Evolutionary conservation across 192 early-diverging fungal genomes (phyloP).

Genomic region (Podila verticillata): DNA sequence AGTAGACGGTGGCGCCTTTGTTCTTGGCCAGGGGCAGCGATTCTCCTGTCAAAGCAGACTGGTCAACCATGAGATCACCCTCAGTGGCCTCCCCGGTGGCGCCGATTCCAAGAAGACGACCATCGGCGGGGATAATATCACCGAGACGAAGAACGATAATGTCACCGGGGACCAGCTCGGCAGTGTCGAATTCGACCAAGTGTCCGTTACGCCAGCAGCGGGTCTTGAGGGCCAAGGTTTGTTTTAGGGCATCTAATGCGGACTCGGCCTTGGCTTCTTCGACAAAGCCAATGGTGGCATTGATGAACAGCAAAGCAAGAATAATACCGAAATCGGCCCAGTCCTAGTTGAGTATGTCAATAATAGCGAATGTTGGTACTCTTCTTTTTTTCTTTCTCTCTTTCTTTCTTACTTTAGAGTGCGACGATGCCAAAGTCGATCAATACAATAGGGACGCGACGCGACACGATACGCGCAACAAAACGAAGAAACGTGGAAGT

Average conservation of each 20-base stretch:
- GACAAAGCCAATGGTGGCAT: conserved; percentile 91
- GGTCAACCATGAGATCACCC: conserved; percentile 85
- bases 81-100: conserved; percentile 82
- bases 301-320: conserved; percentile 80
- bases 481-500: too few relatives aligned
- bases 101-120: conserved; percentile 80
- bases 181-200: conserved; percentile 76
- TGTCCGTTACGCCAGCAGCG: conserved; percentile 82
- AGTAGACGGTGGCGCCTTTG: conserved; percentile 85
- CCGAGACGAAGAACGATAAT: conserved; percentile 91
- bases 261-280: conserved; percentile 95
- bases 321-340: conserved; percentile 86
- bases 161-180: conserved; percentile 90
- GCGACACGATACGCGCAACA: too few relatives aligned
- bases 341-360: conserved; percentile 12
- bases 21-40: conserved; percentile 90
- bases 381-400: too few relatives aligned
- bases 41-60: conserved; percentile 94
- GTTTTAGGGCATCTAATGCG: conserved; percentile 94
- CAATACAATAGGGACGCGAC: too few relatives aligned
- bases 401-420: neutral
- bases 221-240: conserved; percentile 90
- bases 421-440: neutral
- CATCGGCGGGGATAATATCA: conserved; percentile 95
- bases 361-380: neutral